These are phyloP conservation scores for Plantago coronopus DNA, from an alignment of 305 asterid species.

Conservation along the genomic window DNA sequence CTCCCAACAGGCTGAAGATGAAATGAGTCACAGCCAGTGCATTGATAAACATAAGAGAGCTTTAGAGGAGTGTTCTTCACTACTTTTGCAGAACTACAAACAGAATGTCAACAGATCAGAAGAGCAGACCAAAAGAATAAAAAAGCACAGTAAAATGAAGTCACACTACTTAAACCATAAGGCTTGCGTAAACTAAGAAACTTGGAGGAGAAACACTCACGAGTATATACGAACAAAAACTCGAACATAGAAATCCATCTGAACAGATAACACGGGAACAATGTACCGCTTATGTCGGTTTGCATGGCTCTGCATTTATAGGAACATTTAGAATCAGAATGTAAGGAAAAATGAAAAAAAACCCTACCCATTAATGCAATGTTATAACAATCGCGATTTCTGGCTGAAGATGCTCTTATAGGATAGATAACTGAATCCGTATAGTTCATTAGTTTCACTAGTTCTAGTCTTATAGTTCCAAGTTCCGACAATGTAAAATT, in stretches of 20 bases:
- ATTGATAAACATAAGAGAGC: conserved; percentile 93
- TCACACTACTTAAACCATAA: conserved; percentile 3
- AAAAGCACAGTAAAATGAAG: conserved; percentile 5
- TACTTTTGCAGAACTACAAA: conserved; percentile 85
- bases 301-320: conserved; percentile 80
- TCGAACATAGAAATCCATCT: conserved; percentile 95
- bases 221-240: conserved; percentile 90
- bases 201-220: conserved; percentile 45
- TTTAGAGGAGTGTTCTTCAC: conserved; percentile 93
- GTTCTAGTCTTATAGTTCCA: too few species aligned
- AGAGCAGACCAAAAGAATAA: conserved; percentile 13
- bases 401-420: too few species aligned
- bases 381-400: too few species aligned
- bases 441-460: too few species aligned
- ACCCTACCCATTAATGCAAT: too few species aligned
- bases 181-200: conserved; percentile 11
- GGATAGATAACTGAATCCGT: too few species aligned
- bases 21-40: conserved; percentile 93
- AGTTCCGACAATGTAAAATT: too few species aligned
- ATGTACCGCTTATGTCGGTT: conserved; percentile 90
- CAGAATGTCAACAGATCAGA: conserved; percentile 27
- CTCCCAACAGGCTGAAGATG: conserved; percentile 96
- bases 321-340: neutral
- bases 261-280: conserved; percentile 88
- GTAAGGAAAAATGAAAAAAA: too few species aligned